Conservation (phyloP, 164 flowering plant genomes). For the Chloranthus sessilifolius region DNA sequence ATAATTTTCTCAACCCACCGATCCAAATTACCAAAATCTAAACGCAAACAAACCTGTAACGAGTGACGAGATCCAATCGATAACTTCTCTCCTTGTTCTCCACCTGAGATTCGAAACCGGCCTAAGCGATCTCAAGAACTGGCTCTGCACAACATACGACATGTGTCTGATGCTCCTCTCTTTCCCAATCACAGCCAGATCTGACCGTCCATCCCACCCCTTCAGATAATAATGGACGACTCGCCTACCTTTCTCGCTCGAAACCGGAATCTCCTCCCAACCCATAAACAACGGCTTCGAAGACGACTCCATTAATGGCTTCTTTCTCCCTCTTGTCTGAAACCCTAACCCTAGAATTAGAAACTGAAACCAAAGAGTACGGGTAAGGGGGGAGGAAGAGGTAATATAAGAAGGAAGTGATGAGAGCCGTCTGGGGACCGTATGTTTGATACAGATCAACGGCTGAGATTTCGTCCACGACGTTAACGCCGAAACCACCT, state of each 20-base stretch:
- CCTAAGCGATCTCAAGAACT: constrained; percentile 2
- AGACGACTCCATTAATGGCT: not conserved
- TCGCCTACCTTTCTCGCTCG: constrained; percentile 50
- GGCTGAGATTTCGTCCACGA: constrained; percentile 31
- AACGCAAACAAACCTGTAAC: constrained; percentile 37
- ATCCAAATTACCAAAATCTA: not conserved
- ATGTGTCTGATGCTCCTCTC: constrained; percentile 61
- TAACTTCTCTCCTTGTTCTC: constrained; percentile 54
- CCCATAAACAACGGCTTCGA: constrained; percentile 32
- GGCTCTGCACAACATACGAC: constrained; percentile 27
- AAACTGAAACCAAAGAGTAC: not conserved
- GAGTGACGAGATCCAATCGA: constrained; percentile 63
- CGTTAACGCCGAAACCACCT: constrained; percentile 23
- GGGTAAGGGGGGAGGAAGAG: not conserved
- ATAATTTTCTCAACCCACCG: too few relatives aligned
- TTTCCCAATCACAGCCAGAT: constrained; percentile 73
- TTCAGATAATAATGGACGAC: constrained; percentile 61
- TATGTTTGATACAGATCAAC: constrained; percentile 20
- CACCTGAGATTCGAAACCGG: constrained; percentile 24
- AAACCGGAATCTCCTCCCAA: constrained; percentile 66
- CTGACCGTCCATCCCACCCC: constrained; percentile 38
- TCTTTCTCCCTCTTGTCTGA: not conserved
- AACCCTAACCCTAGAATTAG: constrained; percentile 3
- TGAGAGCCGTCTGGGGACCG: not conserved
- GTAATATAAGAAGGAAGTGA: not conserved